Evolutionary conservation across 2,329 filamentous ascomycete genomes (phyloP).

Genomic region (Amylocarpus encephaloides): DNA sequence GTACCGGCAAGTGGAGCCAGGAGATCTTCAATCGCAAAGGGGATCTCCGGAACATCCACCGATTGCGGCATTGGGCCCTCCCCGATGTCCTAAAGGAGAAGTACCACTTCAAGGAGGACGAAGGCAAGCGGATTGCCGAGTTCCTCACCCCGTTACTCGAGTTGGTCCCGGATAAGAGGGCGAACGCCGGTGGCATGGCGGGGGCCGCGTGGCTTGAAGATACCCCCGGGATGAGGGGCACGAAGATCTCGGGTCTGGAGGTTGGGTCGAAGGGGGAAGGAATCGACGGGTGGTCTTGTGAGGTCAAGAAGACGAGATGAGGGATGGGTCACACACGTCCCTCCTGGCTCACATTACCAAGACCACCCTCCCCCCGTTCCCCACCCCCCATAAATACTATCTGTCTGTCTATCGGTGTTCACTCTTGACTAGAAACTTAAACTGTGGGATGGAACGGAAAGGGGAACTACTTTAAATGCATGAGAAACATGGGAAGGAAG

Average conservation of each 20-base stretch:
- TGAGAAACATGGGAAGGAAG: neutral
- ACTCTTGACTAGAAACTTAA: neutral
- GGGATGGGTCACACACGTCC: neutral
- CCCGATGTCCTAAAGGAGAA: slow-evolving; percentile 92
- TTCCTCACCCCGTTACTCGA: slow-evolving; percentile 91
- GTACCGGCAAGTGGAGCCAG: slow-evolving; percentile 93
- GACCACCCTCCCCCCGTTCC: no score
- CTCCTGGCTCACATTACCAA: no score
- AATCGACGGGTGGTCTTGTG: slow-evolving; percentile 87
- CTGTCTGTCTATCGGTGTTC: neutral
- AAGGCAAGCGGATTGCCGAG: slow-evolving; percentile 69
- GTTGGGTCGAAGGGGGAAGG: slow-evolving; percentile 83
- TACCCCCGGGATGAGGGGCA: slow-evolving; percentile 79
- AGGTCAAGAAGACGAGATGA: slow-evolving; percentile 61
- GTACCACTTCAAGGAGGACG: slow-evolving; percentile 86
- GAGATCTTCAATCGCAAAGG: slow-evolving; percentile 99
- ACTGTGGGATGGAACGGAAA: neutral
- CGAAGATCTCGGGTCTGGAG: slow-evolving; percentile 65
- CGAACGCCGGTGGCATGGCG: slow-evolving; percentile 94
- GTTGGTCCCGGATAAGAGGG: slow-evolving; percentile 77
- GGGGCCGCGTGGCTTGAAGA: slow-evolving; percentile 76
- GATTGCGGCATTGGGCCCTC: slow-evolving; percentile 90
- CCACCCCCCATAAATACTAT: no score
- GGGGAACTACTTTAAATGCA: neutral
- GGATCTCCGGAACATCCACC: slow-evolving; percentile 94